phyloP scores from a whole-genome alignment of 202 grass and related monocot species.

The Elaeis oleifera region DNA sequence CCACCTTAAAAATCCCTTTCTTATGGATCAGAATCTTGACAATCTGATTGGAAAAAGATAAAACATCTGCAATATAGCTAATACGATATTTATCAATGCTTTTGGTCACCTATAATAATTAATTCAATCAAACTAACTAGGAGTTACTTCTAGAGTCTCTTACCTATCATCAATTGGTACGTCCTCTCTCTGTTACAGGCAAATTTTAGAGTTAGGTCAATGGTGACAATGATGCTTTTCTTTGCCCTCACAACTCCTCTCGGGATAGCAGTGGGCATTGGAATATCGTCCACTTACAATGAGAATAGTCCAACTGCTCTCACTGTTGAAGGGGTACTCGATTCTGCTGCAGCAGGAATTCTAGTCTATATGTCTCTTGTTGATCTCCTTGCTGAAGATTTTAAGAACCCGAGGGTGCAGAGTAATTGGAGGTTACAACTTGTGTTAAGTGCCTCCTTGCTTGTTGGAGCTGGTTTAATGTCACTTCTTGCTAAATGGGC shows the following conservation, averaged over 20 bases:
- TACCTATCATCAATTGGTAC: not conserved
- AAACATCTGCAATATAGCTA: too few relatives aligned
- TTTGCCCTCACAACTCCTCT: constrained; percentile 58
- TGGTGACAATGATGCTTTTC: constrained; percentile 44
- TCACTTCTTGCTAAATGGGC: constrained; percentile 5
- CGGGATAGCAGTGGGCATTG: constrained; percentile 54
- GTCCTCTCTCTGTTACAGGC: constrained; percentile 22
- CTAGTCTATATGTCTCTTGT: constrained; percentile 76
- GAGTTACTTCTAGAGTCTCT: too few relatives aligned
- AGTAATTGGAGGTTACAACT: constrained; percentile 30
- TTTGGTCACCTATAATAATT: too few relatives aligned
- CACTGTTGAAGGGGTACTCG: constrained; percentile 46
- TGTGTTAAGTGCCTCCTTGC: not conserved
- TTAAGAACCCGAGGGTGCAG: constrained; percentile 40
- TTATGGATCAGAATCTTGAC: too few relatives aligned
- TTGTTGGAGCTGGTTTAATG: not conserved
- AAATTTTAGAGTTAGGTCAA: constrained; percentile 26
- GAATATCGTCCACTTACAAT: constrained; percentile 39
- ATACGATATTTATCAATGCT: too few relatives aligned
- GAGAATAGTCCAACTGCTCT: constrained; percentile 49
- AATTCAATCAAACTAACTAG: too few relatives aligned
- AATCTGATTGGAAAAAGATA: too few relatives aligned
- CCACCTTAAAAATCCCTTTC: too few relatives aligned
- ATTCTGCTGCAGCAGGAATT: constrained; percentile 39
- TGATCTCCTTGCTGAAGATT: constrained; percentile 70